A percentile compares a stretch with the other conserved stretches of the same genome.
These are phyloP conservation scores for Coemansia sp. DNA, from an alignment of 371 early-diverging fungal genomes.

Conservation along the genomic window DNA sequence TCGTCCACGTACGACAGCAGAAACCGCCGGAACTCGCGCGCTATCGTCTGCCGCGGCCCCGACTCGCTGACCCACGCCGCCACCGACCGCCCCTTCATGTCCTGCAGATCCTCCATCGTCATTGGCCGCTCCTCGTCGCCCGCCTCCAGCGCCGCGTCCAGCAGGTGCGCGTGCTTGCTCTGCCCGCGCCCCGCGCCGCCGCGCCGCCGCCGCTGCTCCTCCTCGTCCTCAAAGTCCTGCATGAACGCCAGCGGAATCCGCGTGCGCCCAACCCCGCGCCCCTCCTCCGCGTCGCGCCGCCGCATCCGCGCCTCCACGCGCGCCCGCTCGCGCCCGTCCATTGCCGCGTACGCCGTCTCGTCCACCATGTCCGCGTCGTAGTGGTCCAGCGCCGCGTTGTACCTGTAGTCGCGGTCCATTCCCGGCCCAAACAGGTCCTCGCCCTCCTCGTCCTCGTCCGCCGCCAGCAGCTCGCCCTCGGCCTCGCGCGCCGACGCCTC, in stretches of 20 bases:
- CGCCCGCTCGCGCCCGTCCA: constrained; percentile 58
- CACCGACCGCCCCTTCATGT: constrained; percentile 45
- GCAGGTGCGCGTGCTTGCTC: constrained; percentile 69
- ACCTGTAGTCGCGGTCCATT: constrained; percentile 79
- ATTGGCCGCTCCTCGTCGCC: constrained; percentile 40
- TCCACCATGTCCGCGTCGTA: constrained; percentile 14
- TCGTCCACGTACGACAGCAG: constrained; percentile 82
- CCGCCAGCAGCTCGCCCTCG: constrained; percentile 49
- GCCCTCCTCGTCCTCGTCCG: constrained; percentile 69
- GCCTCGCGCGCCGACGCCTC: constrained; percentile 41
- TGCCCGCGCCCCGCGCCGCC: constrained; percentile 52
- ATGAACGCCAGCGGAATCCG: constrained; percentile 56
- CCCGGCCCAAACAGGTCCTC: constrained; percentile 81
- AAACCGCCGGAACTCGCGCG: constrained; percentile 85
- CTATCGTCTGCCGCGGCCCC: constrained; percentile 70
- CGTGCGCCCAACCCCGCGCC: constrained; percentile 19
- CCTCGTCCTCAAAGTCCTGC: constrained; percentile 64
- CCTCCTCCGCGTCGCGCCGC: constrained; percentile 68
- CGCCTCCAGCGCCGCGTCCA: constrained; percentile 90
- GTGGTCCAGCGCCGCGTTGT: constrained; percentile 29
- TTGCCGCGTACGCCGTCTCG: constrained; percentile 49
- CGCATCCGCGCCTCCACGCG: constrained; percentile 70
- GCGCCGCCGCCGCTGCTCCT: constrained; percentile 72
- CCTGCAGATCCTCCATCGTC: constrained; percentile 9
- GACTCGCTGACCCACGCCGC: constrained; percentile 65